Conservation (phyloP, 345 rosid species). For the Erucastrum elatum region DNA sequence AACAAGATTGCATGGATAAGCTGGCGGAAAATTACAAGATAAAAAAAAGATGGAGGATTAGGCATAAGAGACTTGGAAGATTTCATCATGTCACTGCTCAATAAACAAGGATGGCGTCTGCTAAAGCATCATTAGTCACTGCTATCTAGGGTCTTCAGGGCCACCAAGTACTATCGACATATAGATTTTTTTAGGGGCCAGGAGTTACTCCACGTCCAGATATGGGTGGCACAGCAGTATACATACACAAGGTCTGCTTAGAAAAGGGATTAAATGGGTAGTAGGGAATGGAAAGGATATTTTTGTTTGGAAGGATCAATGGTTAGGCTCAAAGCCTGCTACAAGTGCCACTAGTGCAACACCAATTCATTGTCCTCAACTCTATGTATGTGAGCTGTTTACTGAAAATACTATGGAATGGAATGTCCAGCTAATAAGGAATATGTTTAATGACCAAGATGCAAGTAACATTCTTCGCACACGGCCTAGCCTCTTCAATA, state of each 20-base stretch:
- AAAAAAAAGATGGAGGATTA: neutral
- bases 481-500: neutral
- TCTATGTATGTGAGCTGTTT: neutral
- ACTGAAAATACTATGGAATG: neutral
- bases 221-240: neutral
- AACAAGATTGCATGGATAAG: neutral
- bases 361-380: neutral
- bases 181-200: neutral
- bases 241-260: neutral
- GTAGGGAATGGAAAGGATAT: too few relatives aligned
- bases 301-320: neutral
- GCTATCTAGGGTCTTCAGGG: neutral
- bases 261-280: too few relatives aligned
- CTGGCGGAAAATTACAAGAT: neutral
- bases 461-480: neutral
- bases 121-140: neutral
- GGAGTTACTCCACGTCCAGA: neutral
- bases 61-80: neutral
- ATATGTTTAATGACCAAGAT: neutral
- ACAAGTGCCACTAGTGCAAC: neutral
- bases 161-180: neutral
- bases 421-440: neutral
- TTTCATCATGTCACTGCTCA: neutral
- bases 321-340: neutral
- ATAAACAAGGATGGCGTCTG: neutral